Evolutionary conservation across 2,329 filamentous ascomycete species (phyloP), one percentile per base, ranked within the genome.

Genomic region (Diaporthe helianthi): DNA sequence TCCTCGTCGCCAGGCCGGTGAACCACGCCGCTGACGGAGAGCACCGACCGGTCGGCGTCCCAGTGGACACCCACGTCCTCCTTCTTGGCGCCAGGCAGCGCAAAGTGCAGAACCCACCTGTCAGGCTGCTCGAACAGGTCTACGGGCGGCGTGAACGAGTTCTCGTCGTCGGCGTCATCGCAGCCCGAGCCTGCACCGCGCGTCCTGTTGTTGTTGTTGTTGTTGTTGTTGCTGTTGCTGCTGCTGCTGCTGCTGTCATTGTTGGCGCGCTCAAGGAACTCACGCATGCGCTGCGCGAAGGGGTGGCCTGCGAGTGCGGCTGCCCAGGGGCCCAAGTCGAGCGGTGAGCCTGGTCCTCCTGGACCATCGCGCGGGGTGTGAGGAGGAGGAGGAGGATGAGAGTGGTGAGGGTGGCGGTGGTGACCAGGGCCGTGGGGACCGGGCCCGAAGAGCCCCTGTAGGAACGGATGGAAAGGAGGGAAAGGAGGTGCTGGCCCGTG

Each of bases 51-150:
- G 69, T 93, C 90, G 0, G 87, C 84, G 73, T 95, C 89, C 87
- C 92, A 97, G 78, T 90, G 90, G 54, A 96, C 87, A 69, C 87
- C 90, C 7, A 96, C 83, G 75, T 96, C 92, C 75, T 93, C 87
- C 80, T 94, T 94, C 80, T 90, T 90, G 1, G 90, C 92, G 31
- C 93, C 93, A 0, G 93, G 92, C 0, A 97, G 84, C 1, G 92
- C 90, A 75, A 71, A 82, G 78, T 96, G 92, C 10, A 96, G 81
- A 52, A 93, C 82, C 77, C 89, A 94, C 8, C 87, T 80, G 6
- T 55, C 68, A 31, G 49, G 29, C 12, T 90, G 91, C 77, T 91
- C 87, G 83, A 95, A 96, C 72, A 94, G 81, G 77, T 97, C 93
- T 67, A 90, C 83, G n/a, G 90, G 88, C 0, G 91, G 91, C 6